phyloP scores from a whole-genome alignment of 2,329 filamentous ascomycete genomes.

The Cladophialophora bantiana region DNA sequence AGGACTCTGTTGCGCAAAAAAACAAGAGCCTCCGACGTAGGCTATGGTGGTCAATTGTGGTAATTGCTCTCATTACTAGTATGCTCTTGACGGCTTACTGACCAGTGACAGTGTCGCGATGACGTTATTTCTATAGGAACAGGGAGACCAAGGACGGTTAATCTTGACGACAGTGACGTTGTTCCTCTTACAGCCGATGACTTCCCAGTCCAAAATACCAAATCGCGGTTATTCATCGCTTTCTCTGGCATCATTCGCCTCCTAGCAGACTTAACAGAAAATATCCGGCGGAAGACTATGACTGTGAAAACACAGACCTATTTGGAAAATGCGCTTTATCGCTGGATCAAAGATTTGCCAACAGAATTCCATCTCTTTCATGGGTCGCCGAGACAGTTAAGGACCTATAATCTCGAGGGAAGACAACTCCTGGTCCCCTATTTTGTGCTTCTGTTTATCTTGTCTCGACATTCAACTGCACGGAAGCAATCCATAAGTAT shows the following conservation, averaged over 20 bases:
- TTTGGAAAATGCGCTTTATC: conserved; percentile 25
- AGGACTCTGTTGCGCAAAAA: conserved; percentile 18
- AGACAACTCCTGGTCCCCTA: conserved; percentile 31
- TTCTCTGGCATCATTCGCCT: conserved; percentile 25
- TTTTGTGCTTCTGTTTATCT: conserved; percentile 32
- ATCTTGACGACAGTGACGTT: conserved; percentile 27
- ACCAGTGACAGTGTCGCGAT: conserved; percentile 38
- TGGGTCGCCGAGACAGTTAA: conserved; percentile 10
- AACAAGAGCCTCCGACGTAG: conserved; percentile 27
- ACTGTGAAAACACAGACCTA: not conserved
- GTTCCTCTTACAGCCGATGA: conserved; percentile 11
- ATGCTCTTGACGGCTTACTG: not conserved
- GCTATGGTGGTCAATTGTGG: conserved; percentile 34
- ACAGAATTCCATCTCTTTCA: conserved; percentile 24
- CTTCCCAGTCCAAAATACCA: conserved; percentile 17
- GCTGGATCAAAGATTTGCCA: conserved; percentile 36
- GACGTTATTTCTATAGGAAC: conserved; percentile 27
- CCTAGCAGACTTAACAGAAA: conserved; percentile 29
- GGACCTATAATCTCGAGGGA: conserved; percentile 27
- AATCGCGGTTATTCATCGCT: conserved; percentile 28
- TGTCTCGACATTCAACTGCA: conserved; percentile 45
- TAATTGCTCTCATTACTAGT: conserved; percentile 3
- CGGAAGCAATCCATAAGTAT: conserved; percentile 46
- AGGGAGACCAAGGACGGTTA: conserved; percentile 31
- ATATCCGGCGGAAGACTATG: conserved; percentile 33